Base-by-base conservation (phyloP, 495 filamentous ascomycete species). In the Aspergillus diversus region DNA sequence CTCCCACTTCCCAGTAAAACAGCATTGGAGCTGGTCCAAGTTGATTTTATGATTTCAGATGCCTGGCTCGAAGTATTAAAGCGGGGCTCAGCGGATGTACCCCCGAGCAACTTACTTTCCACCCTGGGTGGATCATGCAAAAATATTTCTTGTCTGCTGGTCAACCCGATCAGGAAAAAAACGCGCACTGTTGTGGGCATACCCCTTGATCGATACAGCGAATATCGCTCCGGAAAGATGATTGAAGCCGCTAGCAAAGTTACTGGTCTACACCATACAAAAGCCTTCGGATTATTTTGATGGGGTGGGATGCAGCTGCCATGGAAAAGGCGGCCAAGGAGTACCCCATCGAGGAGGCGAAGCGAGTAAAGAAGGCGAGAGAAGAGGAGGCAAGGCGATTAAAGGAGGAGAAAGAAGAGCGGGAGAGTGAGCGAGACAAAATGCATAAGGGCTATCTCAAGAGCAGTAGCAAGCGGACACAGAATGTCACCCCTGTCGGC, bases 401-500 rank as follows among this genome's bases (percentile, higher is more conserved):
- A 4, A 2, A 34, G 37, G 59, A 50, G 13, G 7, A 49, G 46
- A 34, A 57, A 34, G 16, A 52, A 54, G 33, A 57, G 46, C 3
- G 47, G 33, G 33, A 21, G 46, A 7, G 9, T 9, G 33, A 57
- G 54, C 52, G 42, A 15, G 43, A 43, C 31, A 37, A 58, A 42
- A n/a, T 42, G 54, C 21, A 63, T 11, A 50, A 15, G 9, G 46
- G 53, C 33, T 34, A 55, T n/a, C 13, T 55, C 31, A 17, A 61
- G 35, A 11, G 15, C 5, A 12, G 11, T 12, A 55, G 34, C 7
- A 46, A 55, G 51, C 13, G 32, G 15, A 9, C 35, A 55, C 11
- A 47, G 43, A 57, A 57, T 34, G 54, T n/a, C 33, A 46, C 61
- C 13, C 61, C 54, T 15, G 54, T 57, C 33, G 53, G 61, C 21